Evolutionary conservation across 257 asterid species (phyloP).

Genomic region (Lycium barbarum): DNA sequence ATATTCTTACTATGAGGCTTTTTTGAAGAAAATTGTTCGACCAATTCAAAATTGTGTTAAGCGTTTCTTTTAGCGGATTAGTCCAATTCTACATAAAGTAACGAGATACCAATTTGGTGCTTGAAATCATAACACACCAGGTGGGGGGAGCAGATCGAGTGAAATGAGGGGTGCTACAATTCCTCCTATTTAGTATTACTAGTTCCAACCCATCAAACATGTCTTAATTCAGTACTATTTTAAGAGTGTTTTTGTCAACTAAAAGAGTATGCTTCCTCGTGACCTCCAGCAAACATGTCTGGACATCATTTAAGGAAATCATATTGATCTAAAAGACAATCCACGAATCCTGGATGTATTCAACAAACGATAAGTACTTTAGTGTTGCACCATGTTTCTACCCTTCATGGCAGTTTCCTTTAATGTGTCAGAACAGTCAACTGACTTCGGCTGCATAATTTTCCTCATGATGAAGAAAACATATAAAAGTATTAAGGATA

Average conservation of each 20-base stretch:
- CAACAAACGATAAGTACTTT: background rate
- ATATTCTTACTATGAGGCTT: too few species aligned
- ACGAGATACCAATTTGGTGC: background rate
- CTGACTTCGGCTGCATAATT: too few species aligned
- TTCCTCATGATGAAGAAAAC: too few species aligned
- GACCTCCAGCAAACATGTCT: background rate
- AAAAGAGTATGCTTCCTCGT: background rate
- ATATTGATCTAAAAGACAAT: background rate
- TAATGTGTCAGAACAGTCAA: background rate
- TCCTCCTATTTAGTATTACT: background rate
- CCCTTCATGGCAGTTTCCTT: background rate
- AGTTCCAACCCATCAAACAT: background rate
- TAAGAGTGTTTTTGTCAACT: background rate
- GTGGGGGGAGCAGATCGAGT: background rate
- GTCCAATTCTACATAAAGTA: background rate
- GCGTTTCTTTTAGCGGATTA: background rate
- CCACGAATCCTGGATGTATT: background rate
- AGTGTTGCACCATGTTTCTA: background rate
- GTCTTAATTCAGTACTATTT: background rate
- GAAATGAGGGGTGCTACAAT: background rate
- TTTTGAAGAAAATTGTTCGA: too few species aligned
- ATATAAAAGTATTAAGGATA: too few species aligned
- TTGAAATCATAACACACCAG: background rate
- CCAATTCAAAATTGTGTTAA: too few species aligned
- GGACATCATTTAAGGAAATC: constrained; percentile 14